Percentiles rank a stretch among this genome's conserved stretches.
These are phyloP conservation scores for Mimosa bimucronata DNA, from an alignment of 306 rosid species.

Conservation along the genomic window DNA sequence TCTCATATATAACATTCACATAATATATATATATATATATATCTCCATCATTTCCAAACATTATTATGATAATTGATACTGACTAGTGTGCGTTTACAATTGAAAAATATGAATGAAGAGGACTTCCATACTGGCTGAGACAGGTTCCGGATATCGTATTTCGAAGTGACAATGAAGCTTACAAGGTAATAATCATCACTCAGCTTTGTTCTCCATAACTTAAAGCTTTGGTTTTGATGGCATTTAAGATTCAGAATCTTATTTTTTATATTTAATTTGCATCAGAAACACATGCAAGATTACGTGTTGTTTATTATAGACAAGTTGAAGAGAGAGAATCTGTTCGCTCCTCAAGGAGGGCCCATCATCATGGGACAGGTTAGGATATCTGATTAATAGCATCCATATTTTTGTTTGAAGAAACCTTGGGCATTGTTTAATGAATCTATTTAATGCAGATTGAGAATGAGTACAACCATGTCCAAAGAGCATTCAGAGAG, in stretches of 20 bases:
- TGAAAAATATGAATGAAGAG: conserved; percentile 46
- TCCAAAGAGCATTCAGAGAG: conserved; percentile 70
- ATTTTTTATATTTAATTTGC: conserved; percentile 15
- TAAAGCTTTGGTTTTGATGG: background rate
- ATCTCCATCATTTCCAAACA: background rate
- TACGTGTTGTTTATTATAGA: conserved; percentile 53
- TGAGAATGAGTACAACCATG: conserved; percentile 86
- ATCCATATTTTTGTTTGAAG: background rate
- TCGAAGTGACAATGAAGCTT: conserved; percentile 71
- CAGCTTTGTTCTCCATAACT: background rate
- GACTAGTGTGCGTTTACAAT: background rate
- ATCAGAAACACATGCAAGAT: conserved; percentile 60
- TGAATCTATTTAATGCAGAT: conserved; percentile 44
- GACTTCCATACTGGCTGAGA: conserved; percentile 94
- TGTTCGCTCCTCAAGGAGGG: conserved; percentile 87
- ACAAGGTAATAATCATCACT: conserved; percentile 53
- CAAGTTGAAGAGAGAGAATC: conserved; percentile 65
- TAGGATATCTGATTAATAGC: background rate
- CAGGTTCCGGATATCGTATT: conserved; percentile 67
- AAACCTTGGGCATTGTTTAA: background rate
- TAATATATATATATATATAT: no score
- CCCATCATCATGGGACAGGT: conserved; percentile 91
- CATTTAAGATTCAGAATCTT: background rate
- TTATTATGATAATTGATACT: background rate
- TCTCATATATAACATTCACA: background rate